Base-by-base conservation (phyloP, 768 basidiomycete genomes). In the Kwoniella dejecticola region DNA sequence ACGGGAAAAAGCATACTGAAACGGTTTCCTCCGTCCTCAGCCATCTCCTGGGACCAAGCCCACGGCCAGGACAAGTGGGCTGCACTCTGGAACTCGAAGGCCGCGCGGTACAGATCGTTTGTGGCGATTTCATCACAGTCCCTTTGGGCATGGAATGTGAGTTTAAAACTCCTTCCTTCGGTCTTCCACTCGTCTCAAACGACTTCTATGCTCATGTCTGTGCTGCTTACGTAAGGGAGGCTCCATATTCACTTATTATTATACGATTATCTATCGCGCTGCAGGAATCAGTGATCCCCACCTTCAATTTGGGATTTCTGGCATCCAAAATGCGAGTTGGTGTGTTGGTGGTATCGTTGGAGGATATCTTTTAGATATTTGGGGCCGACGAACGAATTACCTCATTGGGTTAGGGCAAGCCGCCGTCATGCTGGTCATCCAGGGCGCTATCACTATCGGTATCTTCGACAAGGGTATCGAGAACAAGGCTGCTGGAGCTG, bases 71-170 rank as follows among this genome's bases (percentile, higher is more conserved):
- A 69, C 30, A 66, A 64, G 31, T 69, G 68, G 68, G 36, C 68
- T 0, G 68, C 68, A 10, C 38, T 69, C 19, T 69, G 64, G 64
- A 69, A 69, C 29, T 56, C 64, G n/a, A 69, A 69, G 48, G 63
- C 68, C 0, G 68, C 68, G 1, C 52, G 68, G 46, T 69, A 69
- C 41, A 46, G 68, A 31, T 69, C 68, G 12, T 69, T 69, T 47
- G 68, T 69, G 1, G 68, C 68, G 8, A 50, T 60, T 50, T 66
- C 65, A 19, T 63, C 60, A 17, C 68, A 70, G 36, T 67, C 52
- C 17, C 62, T 58, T 50, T 70, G 68, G 68, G 58, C 62, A 3
- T 70, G 68, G 68, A 70, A 70, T 45, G 68, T n/a, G n/a, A n/a
- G n/a, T n/a, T n/a, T n/a, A n/a, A n/a, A n/a, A n/a, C n/a, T n/a